Conservation (phyloP, 1,139 yeast species). For the Pichia cactophila region DNA sequence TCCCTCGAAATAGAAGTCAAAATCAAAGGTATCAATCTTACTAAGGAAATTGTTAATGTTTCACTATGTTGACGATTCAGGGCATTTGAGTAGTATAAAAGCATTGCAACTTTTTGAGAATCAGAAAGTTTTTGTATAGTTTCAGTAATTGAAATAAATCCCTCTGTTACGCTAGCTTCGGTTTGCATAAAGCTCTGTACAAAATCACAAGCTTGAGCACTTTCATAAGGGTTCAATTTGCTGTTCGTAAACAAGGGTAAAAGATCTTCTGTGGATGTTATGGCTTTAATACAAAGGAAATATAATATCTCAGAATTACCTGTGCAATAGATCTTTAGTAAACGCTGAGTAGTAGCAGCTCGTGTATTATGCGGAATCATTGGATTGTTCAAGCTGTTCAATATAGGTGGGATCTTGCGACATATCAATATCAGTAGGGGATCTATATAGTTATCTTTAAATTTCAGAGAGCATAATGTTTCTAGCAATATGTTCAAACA, state of each 20-base stretch:
- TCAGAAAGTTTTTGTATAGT: not conserved
- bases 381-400: not conserved
- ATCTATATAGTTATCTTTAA: not conserved
- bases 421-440: not conserved
- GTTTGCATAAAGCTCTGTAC: not conserved
- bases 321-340: not conserved
- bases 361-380: not conserved
- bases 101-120: not conserved
- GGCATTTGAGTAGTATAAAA: not conserved
- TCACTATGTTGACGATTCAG: not conserved
- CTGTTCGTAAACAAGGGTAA: not conserved
- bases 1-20: not conserved
- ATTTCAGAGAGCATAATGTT: not conserved
- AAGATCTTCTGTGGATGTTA: not conserved
- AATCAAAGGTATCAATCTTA: not conserved
- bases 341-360: not conserved
- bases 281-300: not conserved
- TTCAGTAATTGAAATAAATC: not conserved
- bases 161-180: not conserved
- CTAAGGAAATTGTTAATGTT: not conserved
- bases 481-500: not conserved
- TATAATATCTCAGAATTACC: not conserved
- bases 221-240: not conserved
- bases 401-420: not conserved
- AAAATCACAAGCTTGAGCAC: not conserved